phyloP scores from a whole-genome alignment of 2,329 filamentous ascomycete species.

The Aspergillus texensis region DNA sequence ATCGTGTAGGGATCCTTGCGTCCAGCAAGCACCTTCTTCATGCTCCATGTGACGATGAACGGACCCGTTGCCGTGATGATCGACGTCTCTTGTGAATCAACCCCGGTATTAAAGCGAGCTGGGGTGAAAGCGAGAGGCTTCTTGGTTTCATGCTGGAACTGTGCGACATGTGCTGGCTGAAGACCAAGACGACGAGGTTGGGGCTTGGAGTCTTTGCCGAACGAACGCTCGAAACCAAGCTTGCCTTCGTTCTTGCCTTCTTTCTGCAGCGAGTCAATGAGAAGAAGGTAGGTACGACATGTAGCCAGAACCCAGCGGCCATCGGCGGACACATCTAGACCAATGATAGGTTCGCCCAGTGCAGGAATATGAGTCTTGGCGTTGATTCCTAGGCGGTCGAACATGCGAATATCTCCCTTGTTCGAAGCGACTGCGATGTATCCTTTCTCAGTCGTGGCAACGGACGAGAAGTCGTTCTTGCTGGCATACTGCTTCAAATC shows the following conservation, averaged over 20 bases:
- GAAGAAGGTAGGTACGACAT: constrained; percentile 88
- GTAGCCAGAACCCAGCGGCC: constrained; percentile 95
- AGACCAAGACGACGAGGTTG: constrained; percentile 88
- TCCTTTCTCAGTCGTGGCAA: constrained; percentile 93
- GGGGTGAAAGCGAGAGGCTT: constrained; percentile 83
- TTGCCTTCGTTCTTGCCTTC: constrained; percentile 95
- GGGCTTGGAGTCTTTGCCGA: constrained; percentile 89
- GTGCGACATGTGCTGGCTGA: constrained; percentile 88
- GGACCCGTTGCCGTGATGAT: constrained; percentile 97
- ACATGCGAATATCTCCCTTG: constrained; percentile 96
- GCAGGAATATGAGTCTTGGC: constrained; percentile 97
- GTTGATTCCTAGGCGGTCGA: constrained; percentile 93
- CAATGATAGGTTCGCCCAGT: constrained; percentile 90
- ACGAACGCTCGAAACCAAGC: constrained; percentile 93
- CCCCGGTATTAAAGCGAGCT: constrained; percentile 90
- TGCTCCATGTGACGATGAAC: constrained; percentile 93
- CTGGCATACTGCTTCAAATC: constrained; percentile 94
- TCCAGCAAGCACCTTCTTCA: constrained; percentile 84
- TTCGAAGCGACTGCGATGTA: constrained; percentile 96
- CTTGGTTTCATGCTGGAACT: constrained; percentile 96
- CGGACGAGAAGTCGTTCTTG: constrained; percentile 95
- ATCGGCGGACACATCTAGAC: constrained; percentile 92
- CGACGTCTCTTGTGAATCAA: constrained; percentile 79
- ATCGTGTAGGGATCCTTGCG: constrained; percentile 90
- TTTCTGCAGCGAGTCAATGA: constrained; percentile 89